phyloP scores from a whole-genome alignment of 257 asterid species.

The Penstemon eatonii region DNA sequence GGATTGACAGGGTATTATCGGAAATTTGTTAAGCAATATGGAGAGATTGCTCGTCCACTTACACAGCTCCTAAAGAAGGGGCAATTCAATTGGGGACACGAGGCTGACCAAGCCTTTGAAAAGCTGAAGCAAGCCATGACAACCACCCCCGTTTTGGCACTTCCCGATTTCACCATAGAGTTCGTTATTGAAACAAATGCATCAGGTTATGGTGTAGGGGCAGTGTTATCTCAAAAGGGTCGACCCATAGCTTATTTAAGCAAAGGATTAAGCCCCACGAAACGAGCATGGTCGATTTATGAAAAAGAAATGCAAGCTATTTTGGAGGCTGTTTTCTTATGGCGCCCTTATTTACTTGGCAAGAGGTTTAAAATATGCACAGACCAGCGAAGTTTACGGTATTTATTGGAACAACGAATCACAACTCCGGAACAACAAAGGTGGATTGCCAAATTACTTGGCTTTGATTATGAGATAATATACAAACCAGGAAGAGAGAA shows the following conservation, averaged over 20 bases:
- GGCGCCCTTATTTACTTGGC: background rate
- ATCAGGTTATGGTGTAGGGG: background rate
- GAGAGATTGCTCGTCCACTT: too few species aligned
- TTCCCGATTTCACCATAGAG: background rate
- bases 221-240: background rate
- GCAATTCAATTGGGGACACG: too few species aligned
- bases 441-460: background rate
- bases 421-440: background rate
- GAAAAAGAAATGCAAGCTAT: background rate
- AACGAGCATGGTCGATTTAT: background rate
- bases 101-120: background rate
- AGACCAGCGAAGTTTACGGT: background rate
- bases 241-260: background rate
- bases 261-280: background rate
- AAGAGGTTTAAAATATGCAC: background rate
- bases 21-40: too few species aligned
- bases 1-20: too few species aligned
- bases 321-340: background rate
- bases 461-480: background rate
- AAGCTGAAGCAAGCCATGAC: background rate
- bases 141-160: background rate
- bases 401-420: background rate
- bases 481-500: too few species aligned
- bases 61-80: too few species aligned
- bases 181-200: slow-evolving; percentile 16